Evolutionary conservation across 139 green algal genomes (phyloP).

Genomic region (Coelastrella sp.): DNA sequence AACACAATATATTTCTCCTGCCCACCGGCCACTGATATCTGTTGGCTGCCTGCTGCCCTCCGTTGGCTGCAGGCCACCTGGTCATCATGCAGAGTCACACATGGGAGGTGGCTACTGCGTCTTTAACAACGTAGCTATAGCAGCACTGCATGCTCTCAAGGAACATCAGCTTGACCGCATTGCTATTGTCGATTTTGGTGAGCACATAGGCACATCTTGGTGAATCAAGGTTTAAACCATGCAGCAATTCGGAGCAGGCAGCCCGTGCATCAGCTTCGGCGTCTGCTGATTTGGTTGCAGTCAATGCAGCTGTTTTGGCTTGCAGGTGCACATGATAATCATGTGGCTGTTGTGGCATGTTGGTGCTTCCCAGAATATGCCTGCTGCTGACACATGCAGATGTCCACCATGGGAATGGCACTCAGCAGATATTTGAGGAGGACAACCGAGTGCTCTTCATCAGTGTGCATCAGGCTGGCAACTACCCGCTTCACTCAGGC

Average conservation of each 20-base stretch:
- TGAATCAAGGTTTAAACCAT: too few relatives aligned
- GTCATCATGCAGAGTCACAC: conserved; percentile 39
- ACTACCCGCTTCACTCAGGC: conserved; percentile 61
- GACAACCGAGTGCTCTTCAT: conserved; percentile 77
- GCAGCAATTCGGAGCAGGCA: too few relatives aligned
- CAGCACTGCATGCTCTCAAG: conserved; percentile 60
- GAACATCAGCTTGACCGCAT: conserved; percentile 60
- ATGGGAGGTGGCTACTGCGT: conserved; percentile 73
- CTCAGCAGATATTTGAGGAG: conserved; percentile 74
- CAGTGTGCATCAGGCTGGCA: conserved; percentile 73
- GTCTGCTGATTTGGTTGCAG: too few relatives aligned
- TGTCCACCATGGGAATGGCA: conserved; percentile 40
- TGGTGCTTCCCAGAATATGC: too few relatives aligned
- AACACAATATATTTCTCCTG: background rate
- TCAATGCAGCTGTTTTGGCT: too few relatives aligned
- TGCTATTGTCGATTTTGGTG: conserved; percentile 77
- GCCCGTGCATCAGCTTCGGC: too few relatives aligned
- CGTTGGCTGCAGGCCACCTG: conserved; percentile 14
- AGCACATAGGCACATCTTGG: conserved; percentile 49
- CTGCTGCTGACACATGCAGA: background rate
- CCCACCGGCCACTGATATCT: background rate
- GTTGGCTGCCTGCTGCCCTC: background rate
- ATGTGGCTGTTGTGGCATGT: too few relatives aligned
- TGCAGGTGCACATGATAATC: too few relatives aligned
- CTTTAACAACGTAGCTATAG: conserved; percentile 84